A percentile compares a stretch with the other conserved stretches of the same genome.
Evolutionary conservation across 345 rosid species (phyloP).

Genomic region (Combretum micranthum): DNA sequence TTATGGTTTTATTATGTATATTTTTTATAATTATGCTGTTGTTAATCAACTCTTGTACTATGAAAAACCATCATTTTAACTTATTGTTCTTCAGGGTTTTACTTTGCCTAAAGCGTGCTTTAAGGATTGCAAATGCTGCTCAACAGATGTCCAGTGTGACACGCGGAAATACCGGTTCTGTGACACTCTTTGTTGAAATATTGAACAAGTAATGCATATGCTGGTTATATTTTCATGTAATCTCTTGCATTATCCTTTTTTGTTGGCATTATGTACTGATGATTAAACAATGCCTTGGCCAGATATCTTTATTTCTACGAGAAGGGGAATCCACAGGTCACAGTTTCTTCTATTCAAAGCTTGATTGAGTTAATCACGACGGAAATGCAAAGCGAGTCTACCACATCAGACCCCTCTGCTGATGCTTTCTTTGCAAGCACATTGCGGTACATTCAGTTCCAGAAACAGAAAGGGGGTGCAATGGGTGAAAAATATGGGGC

Average conservation of each 20-base stretch:
- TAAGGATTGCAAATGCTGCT: slow-evolving; percentile 93
- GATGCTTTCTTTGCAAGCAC: slow-evolving; percentile 82
- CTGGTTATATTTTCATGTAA: background rate
- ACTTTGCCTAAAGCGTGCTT: slow-evolving; percentile 86
- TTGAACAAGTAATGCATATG: slow-evolving; percentile 65
- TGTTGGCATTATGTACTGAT: background rate
- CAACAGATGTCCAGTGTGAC: slow-evolving; percentile 78
- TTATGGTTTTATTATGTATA: too few relatives aligned
- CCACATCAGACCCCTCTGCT: slow-evolving; percentile 49
- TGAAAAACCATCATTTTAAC: background rate
- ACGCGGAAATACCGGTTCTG: slow-evolving; percentile 78
- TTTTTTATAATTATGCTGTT: too few relatives aligned
- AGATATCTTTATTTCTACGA: slow-evolving; percentile 91
- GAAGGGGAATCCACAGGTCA: slow-evolving; percentile 81
- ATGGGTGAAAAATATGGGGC: slow-evolving; percentile 71
- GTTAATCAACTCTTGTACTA: too few relatives aligned
- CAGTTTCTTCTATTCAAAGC: slow-evolving; percentile 66
- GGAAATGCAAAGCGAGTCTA: slow-evolving; percentile 75
- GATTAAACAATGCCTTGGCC: slow-evolving; percentile 5
- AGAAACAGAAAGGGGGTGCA: slow-evolving; percentile 93
- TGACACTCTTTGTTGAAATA: slow-evolving; percentile 79
- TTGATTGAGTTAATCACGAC: slow-evolving; percentile 63
- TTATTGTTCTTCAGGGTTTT: slow-evolving; percentile 49
- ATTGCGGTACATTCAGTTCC: slow-evolving; percentile 70
- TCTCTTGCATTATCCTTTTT: background rate